phyloP scores from a whole-genome alignment of 1,139 yeast species.

The Debaryomyces sp. region DNA sequence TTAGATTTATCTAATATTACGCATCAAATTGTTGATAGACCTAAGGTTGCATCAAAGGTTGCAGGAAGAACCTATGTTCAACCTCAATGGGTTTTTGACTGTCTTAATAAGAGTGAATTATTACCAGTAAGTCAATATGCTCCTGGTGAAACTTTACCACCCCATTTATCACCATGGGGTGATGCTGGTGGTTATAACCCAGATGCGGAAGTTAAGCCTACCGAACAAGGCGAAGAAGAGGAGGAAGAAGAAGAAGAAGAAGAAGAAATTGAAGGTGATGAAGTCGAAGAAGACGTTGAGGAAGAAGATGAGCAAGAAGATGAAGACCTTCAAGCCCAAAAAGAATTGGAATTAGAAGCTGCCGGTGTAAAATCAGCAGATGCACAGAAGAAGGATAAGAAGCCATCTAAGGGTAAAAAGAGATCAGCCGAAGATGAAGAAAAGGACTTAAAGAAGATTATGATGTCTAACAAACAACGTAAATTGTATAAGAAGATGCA shows the following conservation, averaged over 20 bases:
- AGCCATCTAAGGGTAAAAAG: slow-evolving; percentile 35
- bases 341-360: slow-evolving; percentile 89
- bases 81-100: slow-evolving; percentile 98
- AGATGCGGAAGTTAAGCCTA: slow-evolving; percentile 45
- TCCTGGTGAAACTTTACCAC: slow-evolving; percentile 95
- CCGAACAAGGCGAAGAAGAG: slow-evolving; percentile 48
- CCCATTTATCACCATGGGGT: slow-evolving; percentile 99
- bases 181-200: slow-evolving; percentile 93
- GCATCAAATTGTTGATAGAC: slow-evolving; percentile 94
- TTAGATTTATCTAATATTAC: slow-evolving; percentile 73
- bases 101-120: slow-evolving; percentile 75
- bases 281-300: slow-evolving; percentile 47
- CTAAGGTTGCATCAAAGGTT: slow-evolving; percentile 72
- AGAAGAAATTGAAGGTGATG: slow-evolving; percentile 53
- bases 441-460: slow-evolving; percentile 85
- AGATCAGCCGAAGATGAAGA: slow-evolving; percentile 66
- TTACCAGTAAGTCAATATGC: slow-evolving; percentile 80
- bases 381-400: slow-evolving; percentile 30
- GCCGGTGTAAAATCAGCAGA: slow-evolving; percentile 77
- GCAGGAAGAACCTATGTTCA: slow-evolving; percentile 93
- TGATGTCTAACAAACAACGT: slow-evolving; percentile 98
- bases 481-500: slow-evolving; percentile 95
- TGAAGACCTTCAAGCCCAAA: slow-evolving; percentile 69
- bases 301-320: slow-evolving; percentile 55
- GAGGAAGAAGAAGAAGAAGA: slow-evolving; percentile 51